Evolutionary conservation across 1,139 yeast species (phyloP), one percentile per base, ranked within the genome.

Genomic region (Saccharomyces hybrid): DNA sequence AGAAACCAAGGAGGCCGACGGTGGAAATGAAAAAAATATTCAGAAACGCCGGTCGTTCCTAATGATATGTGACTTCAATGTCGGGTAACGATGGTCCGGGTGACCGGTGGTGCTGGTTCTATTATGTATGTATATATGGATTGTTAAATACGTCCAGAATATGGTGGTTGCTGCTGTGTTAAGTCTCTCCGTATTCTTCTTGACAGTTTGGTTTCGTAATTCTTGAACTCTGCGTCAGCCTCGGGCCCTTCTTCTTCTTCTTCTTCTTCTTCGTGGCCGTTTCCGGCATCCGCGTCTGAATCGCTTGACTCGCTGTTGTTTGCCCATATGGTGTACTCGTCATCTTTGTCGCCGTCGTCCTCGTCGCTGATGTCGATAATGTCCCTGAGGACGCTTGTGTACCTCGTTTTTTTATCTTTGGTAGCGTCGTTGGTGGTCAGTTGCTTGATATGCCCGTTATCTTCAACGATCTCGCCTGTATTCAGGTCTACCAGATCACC

Each of bases 401-500:
- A 60, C 42, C 59, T 48, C 5, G 61, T 56, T n/a, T 46, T 32
- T 38, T 42, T 48, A 27, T 49, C 46, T 2, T 46, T 41, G n/a
- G 29, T 49, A 1, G 38, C 48, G 9, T 13, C 23, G 27, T 51
- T 56, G 6, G 49, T 47, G 23, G 54, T 51, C 29, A 67, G 50
- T 5, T 62, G 59, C 52, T 77, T 69, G 27, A 85, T 61, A 66
- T 85, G 93, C 1, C 93, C 93, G 55, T 79, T 78, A 61, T 85
- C 88, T 16, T 72, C 76, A 2, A 81, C 66, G 5, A 85, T 77
- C 51, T 76, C 73, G 1, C 90, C 89, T 0, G 88, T 80, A 3
- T 66, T 64, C 29, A 85, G 64, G 63, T 85, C 88, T n/a, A 85
- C 72, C 29, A 83, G 77, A 64, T 85, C 91, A 51, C 88, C 85